These are phyloP conservation scores for Melanomma pulvis-pyrius DNA, from an alignment of 495 filamentous ascomycete species.

Conservation along the genomic window DNA sequence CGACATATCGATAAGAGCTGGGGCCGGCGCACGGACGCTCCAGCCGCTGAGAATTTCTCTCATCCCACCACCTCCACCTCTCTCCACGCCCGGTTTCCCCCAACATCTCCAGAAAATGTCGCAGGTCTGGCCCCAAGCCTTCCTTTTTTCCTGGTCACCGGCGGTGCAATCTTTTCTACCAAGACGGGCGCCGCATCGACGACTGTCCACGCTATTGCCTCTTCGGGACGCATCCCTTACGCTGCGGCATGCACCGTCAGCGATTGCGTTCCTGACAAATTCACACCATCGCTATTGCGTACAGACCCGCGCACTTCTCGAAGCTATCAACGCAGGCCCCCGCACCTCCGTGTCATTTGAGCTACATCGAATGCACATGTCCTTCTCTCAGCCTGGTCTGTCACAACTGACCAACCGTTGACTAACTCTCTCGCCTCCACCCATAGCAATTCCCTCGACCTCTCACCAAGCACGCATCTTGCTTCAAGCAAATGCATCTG, in stretches of 20 bases:
- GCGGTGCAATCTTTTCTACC: neutral
- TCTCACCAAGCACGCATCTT: neutral
- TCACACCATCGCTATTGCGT: neutral
- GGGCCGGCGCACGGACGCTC: conserved; percentile 1
- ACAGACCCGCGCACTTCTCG: neutral
- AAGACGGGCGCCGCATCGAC: neutral
- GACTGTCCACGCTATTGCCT: neutral
- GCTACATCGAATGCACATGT: neutral
- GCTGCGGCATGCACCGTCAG: conserved; percentile 24
- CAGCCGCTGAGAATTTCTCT: neutral
- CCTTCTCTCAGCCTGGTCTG: neutral
- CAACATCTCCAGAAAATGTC: conserved; percentile 13
- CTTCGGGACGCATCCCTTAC: neutral
- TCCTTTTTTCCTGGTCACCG: conserved; percentile 1
- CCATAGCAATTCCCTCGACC: neutral
- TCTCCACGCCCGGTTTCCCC: conserved; percentile 13
- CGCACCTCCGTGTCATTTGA: neutral
- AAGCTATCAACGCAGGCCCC: neutral
- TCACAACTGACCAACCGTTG: neutral
- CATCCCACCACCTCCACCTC: neutral
- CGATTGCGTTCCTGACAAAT: conserved; percentile 31
- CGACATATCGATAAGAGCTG: conserved; percentile 22
- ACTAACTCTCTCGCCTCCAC: neutral
- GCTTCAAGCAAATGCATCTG: neutral
- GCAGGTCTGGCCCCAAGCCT: neutral